Evolutionary conservation across 2,329 filamentous ascomycete genomes (phyloP).

Genomic region (Lasiodiplodia gonubiensis): DNA sequence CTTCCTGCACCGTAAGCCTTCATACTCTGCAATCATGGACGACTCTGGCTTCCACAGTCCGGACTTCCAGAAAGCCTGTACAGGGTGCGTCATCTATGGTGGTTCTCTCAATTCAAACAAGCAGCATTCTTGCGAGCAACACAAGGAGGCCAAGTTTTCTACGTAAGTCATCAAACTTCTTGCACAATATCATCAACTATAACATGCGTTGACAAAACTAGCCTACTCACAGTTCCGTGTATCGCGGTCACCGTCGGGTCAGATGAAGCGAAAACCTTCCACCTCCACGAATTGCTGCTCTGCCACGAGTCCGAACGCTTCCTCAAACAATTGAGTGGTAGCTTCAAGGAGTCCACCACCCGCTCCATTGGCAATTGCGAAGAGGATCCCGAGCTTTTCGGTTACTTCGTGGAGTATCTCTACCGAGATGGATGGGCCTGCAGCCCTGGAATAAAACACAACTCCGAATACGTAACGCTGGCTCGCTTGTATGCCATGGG

Average conservation of each 20-base stretch:
- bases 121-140: too few species aligned
- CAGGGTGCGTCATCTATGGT: too few species aligned
- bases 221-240: background rate
- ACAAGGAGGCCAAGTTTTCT: too few species aligned
- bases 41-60: too few species aligned
- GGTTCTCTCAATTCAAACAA: too few species aligned
- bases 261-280: background rate
- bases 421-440: slow-evolving; percentile 33
- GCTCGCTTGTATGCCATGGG: slow-evolving; percentile 35
- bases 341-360: background rate
- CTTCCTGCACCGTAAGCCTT: too few species aligned
- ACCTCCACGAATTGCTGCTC: slow-evolving; percentile 3
- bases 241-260: background rate
- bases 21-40: too few species aligned
- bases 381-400: slow-evolving; percentile 34
- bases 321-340: background rate
- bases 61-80: too few species aligned
- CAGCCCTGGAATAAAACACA: slow-evolving; percentile 26
- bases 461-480: slow-evolving; percentile 33
- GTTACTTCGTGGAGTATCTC: slow-evolving; percentile 36
- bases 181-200: too few species aligned
- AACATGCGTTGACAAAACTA: background rate
- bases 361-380: slow-evolving; percentile 30
- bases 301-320: background rate
- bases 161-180: too few species aligned